phyloP scores from a whole-genome alignment of 345 rosid species.

The Atalantia buxifolia region DNA sequence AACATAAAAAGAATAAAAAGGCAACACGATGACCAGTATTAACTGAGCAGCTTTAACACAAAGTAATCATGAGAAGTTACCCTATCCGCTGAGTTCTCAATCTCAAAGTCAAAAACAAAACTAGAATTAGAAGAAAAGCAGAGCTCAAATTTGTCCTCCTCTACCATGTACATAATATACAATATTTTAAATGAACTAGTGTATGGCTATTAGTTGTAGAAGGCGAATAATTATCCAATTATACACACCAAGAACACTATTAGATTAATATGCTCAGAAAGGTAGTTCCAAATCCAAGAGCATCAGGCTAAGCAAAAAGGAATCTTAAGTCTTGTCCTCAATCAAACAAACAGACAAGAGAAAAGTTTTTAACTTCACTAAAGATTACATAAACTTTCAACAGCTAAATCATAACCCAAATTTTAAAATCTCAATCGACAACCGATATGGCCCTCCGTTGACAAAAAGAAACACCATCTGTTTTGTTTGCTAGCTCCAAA shows the following conservation, averaged over 20 bases:
- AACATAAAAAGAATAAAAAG: constrained; percentile 5
- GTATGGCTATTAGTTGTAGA: neutral
- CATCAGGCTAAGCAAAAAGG: constrained; percentile 27
- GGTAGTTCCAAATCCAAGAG: constrained; percentile 19
- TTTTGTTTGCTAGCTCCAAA: constrained; percentile 22
- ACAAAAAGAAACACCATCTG: constrained; percentile 10
- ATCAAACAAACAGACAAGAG: constrained; percentile 34
- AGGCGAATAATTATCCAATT: neutral
- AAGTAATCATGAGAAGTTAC: constrained; percentile 3
- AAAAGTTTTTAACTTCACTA: constrained; percentile 41
- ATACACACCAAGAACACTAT: constrained; percentile 7
- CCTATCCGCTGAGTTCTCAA: neutral
- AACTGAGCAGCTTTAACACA: constrained; percentile 10
- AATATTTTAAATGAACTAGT: neutral
- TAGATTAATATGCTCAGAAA: neutral
- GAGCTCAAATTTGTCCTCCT: neutral
- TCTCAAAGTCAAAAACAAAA: neutral
- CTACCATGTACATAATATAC: neutral
- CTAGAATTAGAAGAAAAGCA: neutral
- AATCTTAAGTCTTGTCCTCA: constrained; percentile 34
- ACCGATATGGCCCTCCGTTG: neutral
- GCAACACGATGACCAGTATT: constrained; percentile 1
- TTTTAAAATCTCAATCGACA: constrained; percentile 11
- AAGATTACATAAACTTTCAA: constrained; percentile 44
- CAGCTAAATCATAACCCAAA: constrained; percentile 30